A percentile compares a stretch with the other conserved stretches of the same genome.
Conservation (phyloP, 345 rosid species). For the Schrenkiella parvula region DNA sequence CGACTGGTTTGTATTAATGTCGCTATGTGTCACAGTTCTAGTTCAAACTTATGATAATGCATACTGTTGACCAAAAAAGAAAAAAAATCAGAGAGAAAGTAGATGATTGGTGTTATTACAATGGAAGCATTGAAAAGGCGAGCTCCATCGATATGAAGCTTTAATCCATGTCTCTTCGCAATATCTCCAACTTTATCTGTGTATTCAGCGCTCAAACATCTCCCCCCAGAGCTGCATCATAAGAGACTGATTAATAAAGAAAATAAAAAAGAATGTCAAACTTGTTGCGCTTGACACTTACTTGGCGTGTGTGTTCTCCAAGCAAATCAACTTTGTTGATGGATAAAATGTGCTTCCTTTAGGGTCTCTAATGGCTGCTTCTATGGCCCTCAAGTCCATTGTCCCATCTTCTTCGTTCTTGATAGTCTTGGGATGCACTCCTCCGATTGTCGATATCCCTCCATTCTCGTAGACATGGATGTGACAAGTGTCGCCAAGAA, state of each 20-base stretch:
- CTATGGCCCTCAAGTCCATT: slow-evolving; percentile 63
- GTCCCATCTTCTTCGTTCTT: slow-evolving; percentile 81
- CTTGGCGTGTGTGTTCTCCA: slow-evolving; percentile 96
- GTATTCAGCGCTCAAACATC: slow-evolving; percentile 73
- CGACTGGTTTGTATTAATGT: neutral
- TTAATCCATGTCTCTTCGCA: slow-evolving; percentile 77
- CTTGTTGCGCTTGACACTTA: slow-evolving; percentile 23
- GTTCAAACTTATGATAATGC: neutral
- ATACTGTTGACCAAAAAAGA: neutral
- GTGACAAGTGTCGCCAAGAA: slow-evolving; percentile 79
- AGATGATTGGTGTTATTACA: slow-evolving; percentile 38
- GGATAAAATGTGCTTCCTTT: slow-evolving; percentile 68
- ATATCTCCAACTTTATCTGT: slow-evolving; percentile 68
- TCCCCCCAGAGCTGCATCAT: slow-evolving; percentile 70
- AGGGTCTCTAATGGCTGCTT: slow-evolving; percentile 82
- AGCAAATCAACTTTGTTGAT: slow-evolving; percentile 77
- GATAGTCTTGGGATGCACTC: slow-evolving; percentile 78
- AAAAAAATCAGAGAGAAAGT: neutral
- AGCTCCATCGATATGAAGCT: slow-evolving; percentile 96
- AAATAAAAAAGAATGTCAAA: neutral
- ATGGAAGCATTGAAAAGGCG: slow-evolving; percentile 88
- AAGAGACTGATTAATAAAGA: neutral
- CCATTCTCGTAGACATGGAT: slow-evolving; percentile 86
- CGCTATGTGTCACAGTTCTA: too few relatives aligned
- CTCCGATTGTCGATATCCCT: slow-evolving; percentile 81